Conservation (phyloP, 2,329 filamentous ascomycete species). For the Aspergillus puulaauensis region DNA sequence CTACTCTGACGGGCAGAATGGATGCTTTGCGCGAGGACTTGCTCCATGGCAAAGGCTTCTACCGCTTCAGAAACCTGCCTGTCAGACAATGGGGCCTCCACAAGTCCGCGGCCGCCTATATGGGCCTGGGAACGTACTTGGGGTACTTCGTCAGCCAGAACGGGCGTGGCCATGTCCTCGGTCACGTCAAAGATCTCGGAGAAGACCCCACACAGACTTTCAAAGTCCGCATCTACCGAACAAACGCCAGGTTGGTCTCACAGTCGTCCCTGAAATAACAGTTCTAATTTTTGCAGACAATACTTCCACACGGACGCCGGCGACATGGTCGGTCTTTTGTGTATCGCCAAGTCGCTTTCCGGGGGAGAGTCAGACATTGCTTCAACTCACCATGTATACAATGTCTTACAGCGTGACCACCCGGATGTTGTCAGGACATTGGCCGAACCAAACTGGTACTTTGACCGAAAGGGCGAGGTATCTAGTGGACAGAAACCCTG, state of each 20-base stretch:
- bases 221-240: conserved; percentile 86
- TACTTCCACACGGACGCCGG: conserved; percentile 84
- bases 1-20: conserved; percentile 56
- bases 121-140: conserved; percentile 81
- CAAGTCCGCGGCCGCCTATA: conserved; percentile 85
- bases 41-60: conserved; percentile 85
- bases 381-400: conserved; percentile 78
- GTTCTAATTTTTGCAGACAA: conserved; percentile 49
- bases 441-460: conserved; percentile 82
- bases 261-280: background rate
- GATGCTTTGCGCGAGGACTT: conserved; percentile 61
- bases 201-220: conserved; percentile 80
- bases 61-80: conserved; percentile 83
- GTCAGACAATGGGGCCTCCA: conserved; percentile 71
- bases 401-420: conserved; percentile 69
- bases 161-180: conserved; percentile 77
- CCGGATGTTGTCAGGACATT: conserved; percentile 76
- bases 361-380: conserved; percentile 84
- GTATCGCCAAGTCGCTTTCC: conserved; percentile 73
- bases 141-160: conserved; percentile 90
- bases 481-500: conserved; percentile 72
- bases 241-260: conserved; percentile 63
- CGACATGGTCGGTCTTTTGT: conserved; percentile 81
- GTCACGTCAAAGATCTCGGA: conserved; percentile 85
- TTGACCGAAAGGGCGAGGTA: conserved; percentile 85